Evolutionary conservation across 352 stramenopile species (phyloP).

Genomic region (Pythium pectinolyticum): DNA sequence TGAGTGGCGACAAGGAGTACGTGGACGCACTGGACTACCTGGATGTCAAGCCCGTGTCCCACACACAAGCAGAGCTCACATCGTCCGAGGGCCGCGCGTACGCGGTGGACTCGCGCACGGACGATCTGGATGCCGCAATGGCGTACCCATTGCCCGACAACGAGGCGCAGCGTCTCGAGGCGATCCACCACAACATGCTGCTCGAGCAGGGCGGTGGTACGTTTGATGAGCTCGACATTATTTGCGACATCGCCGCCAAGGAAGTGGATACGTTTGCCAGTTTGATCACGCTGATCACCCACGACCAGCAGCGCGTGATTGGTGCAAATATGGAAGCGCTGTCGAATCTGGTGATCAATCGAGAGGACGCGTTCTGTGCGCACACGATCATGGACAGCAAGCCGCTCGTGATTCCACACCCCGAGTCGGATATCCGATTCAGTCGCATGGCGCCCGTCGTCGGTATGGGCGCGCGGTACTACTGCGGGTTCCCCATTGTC

Average conservation of each 20-base stretch:
- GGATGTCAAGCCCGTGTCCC: background rate
- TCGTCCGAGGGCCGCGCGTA: slow-evolving; percentile 7
- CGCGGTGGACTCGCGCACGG: no score
- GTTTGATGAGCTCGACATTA: slow-evolving; percentile 55
- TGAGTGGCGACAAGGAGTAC: background rate
- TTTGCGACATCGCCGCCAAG: slow-evolving; percentile 50
- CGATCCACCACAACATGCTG: slow-evolving; percentile 42
- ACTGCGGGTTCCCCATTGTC: slow-evolving; percentile 67
- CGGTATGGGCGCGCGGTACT: slow-evolving; percentile 46
- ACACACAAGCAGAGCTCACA: slow-evolving; percentile 40
- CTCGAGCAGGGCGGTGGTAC: no score
- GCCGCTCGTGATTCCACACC: slow-evolving; percentile 51
- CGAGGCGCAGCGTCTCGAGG: slow-evolving; percentile 43
- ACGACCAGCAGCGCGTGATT: slow-evolving; percentile 41
- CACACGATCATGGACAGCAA: slow-evolving; percentile 54
- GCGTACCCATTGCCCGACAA: slow-evolving; percentile 23
- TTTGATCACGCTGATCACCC: slow-evolving; percentile 55
- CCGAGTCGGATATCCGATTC: slow-evolving; percentile 59
- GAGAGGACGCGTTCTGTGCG: slow-evolving; percentile 50
- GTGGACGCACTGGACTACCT: background rate
- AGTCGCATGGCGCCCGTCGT: slow-evolving; percentile 17
- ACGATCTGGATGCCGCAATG: background rate
- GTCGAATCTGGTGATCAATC: slow-evolving; percentile 35
- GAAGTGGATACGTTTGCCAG: slow-evolving; percentile 48
- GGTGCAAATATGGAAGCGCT: slow-evolving; percentile 37